Conservation (phyloP, 2,329 filamentous ascomycete species). For the Pyricularia sp. region DNA sequence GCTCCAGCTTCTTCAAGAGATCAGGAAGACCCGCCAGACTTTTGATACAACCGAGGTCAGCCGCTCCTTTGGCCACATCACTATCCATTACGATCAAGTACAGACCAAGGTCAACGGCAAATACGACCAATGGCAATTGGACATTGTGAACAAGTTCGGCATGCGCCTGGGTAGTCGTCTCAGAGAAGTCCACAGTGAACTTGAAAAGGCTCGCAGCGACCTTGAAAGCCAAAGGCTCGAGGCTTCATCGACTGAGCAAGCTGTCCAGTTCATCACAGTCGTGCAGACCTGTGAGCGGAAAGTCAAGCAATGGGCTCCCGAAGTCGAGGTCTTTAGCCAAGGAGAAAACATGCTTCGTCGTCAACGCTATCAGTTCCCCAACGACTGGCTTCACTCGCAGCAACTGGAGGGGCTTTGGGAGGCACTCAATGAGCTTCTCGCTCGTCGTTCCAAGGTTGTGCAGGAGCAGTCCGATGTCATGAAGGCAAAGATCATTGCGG, state of each 20-base stretch:
- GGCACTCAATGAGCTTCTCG: conserved; percentile 79
- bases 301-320: conserved; percentile 85
- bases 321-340: conserved; percentile 91
- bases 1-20: conserved; percentile 93
- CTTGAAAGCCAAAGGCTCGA: conserved; percentile 87
- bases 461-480: conserved; percentile 92
- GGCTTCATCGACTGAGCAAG: conserved; percentile 88
- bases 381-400: conserved; percentile 89
- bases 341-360: conserved; percentile 85
- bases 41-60: conserved; percentile 96
- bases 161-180: conserved; percentile 77
- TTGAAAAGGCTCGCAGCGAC: conserved; percentile 80
- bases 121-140: conserved; percentile 99
- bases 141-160: conserved; percentile 89
- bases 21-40: conserved; percentile 85
- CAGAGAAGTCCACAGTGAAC: conserved; percentile 82
- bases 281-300: conserved; percentile 94
- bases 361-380: conserved; percentile 85
- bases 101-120: conserved; percentile 98
- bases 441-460: conserved; percentile 87
- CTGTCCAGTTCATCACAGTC: conserved; percentile 95
- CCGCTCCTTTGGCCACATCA: conserved; percentile 83
- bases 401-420: conserved; percentile 96
- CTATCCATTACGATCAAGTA: conserved; percentile 95
- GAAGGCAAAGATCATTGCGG: conserved; percentile 84